Base-by-base conservation (phyloP, 192 early-diverging fungal genomes). In the Phlyctochytrium planicorne region DNA sequence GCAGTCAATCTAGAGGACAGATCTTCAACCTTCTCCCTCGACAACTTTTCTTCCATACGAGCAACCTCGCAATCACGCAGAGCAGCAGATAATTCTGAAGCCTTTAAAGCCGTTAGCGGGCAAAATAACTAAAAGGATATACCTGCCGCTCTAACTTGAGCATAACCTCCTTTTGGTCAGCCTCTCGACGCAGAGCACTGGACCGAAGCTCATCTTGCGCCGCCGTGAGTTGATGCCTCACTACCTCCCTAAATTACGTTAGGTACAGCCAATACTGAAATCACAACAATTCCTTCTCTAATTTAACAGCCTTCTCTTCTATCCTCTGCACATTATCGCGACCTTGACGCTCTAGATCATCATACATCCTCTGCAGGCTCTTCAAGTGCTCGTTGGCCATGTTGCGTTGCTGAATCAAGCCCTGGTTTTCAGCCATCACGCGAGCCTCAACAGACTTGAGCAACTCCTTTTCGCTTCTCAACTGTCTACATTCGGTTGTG, bases 381-480 rank as follows among this genome's bases (percentile, higher is more conserved):
- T 67, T 76, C 65, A 82, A 64, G 17, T 83, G 83, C 31, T 82
- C 78, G 36, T 80, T 84, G 2, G 79, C 74, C 34, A 73, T 60
- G 32, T 83, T 76, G 59, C 85, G 82, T 63, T 90, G 84, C 55
- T 66, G 68, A 35, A 76, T 53, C 1, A 87, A 67, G 6, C 78
- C 75, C 60, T 83, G 68, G 61, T 73, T 76, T 20, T 88, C 81
- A 37, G 82, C 77, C 14, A 80, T 60, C 37, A 81, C 66, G 30
- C 87, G 77, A 20, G 64, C 65, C 66, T 87, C 83, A 37, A 78
- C 78, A 12, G 69, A 47, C 35, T 84, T 82, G 67, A 75, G 75
- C 30, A 85, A 57, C 4, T 84, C 79, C 40, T 78, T 75, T 72
- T 91, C 89, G 23, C 82, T 78, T 57, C 82, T 78, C 2, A 87